A percentile compares a stretch with the other conserved stretches of the same genome.
These are phyloP conservation scores for Rhizopogon rudus DNA, from an alignment of 768 basidiomycete species.

Conservation along the genomic window DNA sequence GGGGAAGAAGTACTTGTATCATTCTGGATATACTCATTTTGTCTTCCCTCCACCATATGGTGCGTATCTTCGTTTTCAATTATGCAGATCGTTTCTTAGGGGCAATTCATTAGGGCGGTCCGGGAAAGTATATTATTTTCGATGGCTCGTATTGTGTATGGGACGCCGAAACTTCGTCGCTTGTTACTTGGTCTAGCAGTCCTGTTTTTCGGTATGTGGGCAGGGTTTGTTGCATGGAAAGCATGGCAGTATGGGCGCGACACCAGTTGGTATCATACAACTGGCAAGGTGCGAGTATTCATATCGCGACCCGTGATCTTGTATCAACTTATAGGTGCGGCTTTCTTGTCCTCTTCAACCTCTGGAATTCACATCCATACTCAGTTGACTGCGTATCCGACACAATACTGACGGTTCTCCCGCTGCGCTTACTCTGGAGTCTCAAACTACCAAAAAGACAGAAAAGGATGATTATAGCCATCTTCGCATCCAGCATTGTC, in stretches of 20 bases:
- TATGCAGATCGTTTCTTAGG: background rate
- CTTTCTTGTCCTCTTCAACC: background rate
- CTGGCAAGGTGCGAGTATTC: background rate
- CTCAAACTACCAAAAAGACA: constrained; percentile 4
- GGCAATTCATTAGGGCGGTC: constrained; percentile 10
- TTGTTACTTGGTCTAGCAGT: constrained; percentile 4
- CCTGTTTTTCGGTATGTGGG: constrained; percentile 10
- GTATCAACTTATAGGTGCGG: constrained; percentile 1
- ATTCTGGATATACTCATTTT: constrained; percentile 12
- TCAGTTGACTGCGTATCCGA: constrained; percentile 2
- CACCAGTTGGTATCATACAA: background rate
- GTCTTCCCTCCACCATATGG: constrained; percentile 10
- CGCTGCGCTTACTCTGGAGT: constrained; percentile 5
- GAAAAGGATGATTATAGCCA: background rate
- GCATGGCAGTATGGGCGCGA: background rate
- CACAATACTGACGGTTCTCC: background rate
- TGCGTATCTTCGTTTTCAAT: constrained; percentile 4
- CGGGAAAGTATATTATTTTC: constrained; percentile 17
- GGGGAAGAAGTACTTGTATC: background rate
- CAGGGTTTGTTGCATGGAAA: background rate
- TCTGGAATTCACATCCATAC: background rate
- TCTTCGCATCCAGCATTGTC: constrained; percentile 1
- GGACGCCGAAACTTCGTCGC: constrained; percentile 6
- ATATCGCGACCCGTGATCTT: background rate
- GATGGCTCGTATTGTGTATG: constrained; percentile 13